Percentiles rank a stretch among this genome's conserved stretches.
Conservation (phyloP, 768 basidiomycete genomes). For the Boletus sp. region DNA sequence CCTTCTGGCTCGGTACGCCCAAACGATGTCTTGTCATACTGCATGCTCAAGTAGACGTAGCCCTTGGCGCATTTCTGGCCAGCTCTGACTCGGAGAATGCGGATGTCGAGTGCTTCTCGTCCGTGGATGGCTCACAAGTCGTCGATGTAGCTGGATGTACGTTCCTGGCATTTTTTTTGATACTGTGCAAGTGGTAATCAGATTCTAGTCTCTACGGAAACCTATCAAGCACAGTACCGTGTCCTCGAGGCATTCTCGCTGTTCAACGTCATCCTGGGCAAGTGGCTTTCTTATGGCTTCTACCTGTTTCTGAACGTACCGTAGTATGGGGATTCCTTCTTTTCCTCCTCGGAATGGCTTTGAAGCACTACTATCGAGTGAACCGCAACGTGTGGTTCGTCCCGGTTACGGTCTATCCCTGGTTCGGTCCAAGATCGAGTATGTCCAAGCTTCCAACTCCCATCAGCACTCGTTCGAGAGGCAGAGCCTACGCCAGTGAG, state of each 20-base stretch:
- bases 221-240: conserved; percentile 86
- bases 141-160: conserved; percentile 65
- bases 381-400: conserved; percentile 59
- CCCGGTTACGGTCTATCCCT: conserved; percentile 68
- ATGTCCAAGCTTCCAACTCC: conserved; percentile 43
- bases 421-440: conserved; percentile 51
- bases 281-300: conserved; percentile 22
- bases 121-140: conserved; percentile 46
- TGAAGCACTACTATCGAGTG: conserved; percentile 43
- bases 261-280: conserved; percentile 71
- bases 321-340: conserved; percentile 49
- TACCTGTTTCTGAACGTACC: conserved; percentile 7
- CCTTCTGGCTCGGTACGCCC: conserved; percentile 74
- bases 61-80: conserved; percentile 68
- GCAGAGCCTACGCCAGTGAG: conserved; percentile 28
- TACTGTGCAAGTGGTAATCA: neutral
- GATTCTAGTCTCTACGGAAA: conserved; percentile 70
- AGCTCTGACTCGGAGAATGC: conserved; percentile 76
- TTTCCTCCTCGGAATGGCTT: conserved; percentile 42
- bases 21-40: neutral
- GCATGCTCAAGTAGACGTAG: conserved; percentile 36
- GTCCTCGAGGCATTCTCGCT: conserved; percentile 78
- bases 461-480: conserved; percentile 36
- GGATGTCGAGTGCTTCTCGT: conserved; percentile 78
- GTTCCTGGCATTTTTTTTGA: conserved; percentile 28